phyloP scores from a whole-genome alignment of 257 asterid genomes.

The Solanum pinnatisectum region DNA sequence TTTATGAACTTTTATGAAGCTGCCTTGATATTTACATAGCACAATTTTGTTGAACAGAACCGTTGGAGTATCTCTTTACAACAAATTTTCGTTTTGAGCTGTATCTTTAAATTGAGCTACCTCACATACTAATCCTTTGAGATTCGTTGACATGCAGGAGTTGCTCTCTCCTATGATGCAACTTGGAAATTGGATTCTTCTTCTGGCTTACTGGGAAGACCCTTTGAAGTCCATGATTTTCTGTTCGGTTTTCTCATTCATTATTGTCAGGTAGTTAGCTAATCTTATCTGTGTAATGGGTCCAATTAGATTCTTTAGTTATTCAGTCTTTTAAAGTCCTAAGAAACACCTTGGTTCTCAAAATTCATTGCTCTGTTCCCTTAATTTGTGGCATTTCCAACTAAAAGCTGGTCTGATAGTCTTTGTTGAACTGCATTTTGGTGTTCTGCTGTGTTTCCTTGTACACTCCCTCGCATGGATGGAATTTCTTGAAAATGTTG shows the following conservation, averaged over 20 bases:
- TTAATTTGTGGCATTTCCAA: neutral
- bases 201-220: slow-evolving; percentile 69
- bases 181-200: slow-evolving; percentile 51
- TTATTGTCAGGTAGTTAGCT: slow-evolving; percentile 42
- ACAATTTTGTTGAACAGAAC: neutral
- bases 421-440: neutral
- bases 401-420: neutral
- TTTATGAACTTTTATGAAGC: neutral
- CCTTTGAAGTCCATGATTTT: slow-evolving; percentile 52
- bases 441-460: neutral
- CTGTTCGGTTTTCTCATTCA: slow-evolving; percentile 46
- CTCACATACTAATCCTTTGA: neutral
- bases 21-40: neutral
- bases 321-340: neutral
- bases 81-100: neutral
- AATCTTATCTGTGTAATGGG: neutral
- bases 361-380: neutral
- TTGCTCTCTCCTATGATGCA: slow-evolving; percentile 70
- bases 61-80: neutral
- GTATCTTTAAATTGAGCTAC: neutral
- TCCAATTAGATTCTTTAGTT: neutral
- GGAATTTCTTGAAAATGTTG: neutral
- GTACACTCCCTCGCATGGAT: neutral
- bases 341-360: neutral
- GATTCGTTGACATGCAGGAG: slow-evolving; percentile 50